These are phyloP conservation scores for Daedaleopsis sinensis DNA, from an alignment of 768 basidiomycete genomes.

Conservation along the genomic window DNA sequence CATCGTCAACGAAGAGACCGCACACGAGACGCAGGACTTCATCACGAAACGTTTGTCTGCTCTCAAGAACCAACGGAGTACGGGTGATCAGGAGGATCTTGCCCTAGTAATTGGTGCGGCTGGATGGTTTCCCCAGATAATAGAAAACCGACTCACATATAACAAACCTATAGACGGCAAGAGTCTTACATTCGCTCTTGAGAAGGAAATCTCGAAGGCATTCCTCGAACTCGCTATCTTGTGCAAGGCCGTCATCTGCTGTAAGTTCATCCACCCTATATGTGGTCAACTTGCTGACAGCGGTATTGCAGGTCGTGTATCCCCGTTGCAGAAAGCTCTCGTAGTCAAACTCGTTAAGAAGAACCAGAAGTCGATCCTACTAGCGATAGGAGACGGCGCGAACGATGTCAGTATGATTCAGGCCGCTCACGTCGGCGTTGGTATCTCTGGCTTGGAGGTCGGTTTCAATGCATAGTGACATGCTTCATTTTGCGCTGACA, in stretches of 20 bases:
- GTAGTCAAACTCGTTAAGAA: slow-evolving; percentile 99
- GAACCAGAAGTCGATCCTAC: slow-evolving; percentile 88
- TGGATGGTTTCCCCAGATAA: not conserved
- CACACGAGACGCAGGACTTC: slow-evolving; percentile 82
- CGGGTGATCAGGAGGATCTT: slow-evolving; percentile 89
- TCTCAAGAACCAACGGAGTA: slow-evolving; percentile 89
- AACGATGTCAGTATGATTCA: slow-evolving; percentile 99
- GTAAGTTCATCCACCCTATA: slow-evolving; percentile 49
- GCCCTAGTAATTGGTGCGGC: slow-evolving; percentile 88
- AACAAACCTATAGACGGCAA: slow-evolving; percentile 73
- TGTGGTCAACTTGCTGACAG: not conserved
- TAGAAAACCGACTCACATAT: too few relatives aligned
- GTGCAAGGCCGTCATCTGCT: slow-evolving; percentile 99
- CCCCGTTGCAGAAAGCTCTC: slow-evolving; percentile 94
- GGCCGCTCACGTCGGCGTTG: slow-evolving; percentile 96
- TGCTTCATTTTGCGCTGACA: not conserved
- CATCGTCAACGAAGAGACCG: slow-evolving; percentile 89
- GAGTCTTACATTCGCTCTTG: slow-evolving; percentile 88
- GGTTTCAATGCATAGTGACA: slow-evolving; percentile 6
- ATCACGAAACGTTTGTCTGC: slow-evolving; percentile 86
- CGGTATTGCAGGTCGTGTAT: slow-evolving; percentile 77
- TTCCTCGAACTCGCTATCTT: slow-evolving; percentile 96
- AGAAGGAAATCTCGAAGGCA: slow-evolving; percentile 86
- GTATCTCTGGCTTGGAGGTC: slow-evolving; percentile 97
- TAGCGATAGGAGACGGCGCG: slow-evolving; percentile 97